Percentiles rank a stretch among this genome's conserved stretches.
phyloP scores from a whole-genome alignment of 2,329 filamentous ascomycete species.

The Pseudocercospora fuligena region DNA sequence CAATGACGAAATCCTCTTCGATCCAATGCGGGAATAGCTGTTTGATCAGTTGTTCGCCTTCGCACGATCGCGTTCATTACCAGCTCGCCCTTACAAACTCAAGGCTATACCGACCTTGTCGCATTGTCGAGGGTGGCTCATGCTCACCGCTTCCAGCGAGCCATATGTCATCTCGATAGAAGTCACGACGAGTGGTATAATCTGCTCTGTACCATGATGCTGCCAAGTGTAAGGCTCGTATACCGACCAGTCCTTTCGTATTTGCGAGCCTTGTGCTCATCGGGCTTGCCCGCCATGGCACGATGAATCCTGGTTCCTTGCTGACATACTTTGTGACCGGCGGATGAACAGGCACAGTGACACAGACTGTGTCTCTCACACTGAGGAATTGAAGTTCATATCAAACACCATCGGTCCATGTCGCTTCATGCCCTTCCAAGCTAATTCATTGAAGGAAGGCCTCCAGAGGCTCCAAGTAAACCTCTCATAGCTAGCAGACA shows the following conservation, averaged over 20 bases:
- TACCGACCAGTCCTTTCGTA: not conserved
- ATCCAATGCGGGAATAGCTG: no score
- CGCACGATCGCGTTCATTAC: not conserved
- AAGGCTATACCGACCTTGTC: no score
- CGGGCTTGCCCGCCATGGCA: not conserved
- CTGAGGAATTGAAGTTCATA: not conserved
- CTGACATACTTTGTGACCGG: not conserved
- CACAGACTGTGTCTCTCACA: not conserved
- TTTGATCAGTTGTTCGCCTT: no score
- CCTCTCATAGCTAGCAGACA: not conserved
- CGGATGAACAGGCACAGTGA: not conserved
- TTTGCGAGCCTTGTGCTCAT: no score
- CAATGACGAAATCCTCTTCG: not conserved
- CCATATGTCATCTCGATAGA: not conserved
- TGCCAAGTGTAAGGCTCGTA: not conserved
- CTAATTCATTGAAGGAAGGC: not conserved
- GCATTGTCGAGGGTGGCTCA: not conserved
- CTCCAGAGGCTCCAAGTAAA: not conserved
- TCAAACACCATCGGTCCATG: not conserved
- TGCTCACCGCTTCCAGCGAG: not conserved
- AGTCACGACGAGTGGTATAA: not conserved
- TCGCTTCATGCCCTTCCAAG: not conserved
- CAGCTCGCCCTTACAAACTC: not conserved
- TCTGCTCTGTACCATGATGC: not conserved
- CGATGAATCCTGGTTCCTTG: not conserved